Evolutionary conservation across 2,329 filamentous ascomycete species (phyloP).

Genomic region (Aspergillus eucalypticola): DNA sequence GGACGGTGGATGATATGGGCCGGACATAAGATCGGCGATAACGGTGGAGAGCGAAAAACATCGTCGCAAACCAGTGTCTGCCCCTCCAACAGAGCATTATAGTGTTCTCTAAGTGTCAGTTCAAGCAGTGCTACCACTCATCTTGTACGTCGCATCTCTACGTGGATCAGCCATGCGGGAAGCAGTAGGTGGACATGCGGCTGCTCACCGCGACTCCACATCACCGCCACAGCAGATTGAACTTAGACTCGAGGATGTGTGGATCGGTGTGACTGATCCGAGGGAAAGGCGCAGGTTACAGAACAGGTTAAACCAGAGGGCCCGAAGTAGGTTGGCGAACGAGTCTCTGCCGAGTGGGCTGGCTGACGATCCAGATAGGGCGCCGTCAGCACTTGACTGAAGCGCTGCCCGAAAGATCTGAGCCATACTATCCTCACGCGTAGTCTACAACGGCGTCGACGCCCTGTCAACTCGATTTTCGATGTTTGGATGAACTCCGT

Average conservation of each 20-base stretch:
- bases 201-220: neutral
- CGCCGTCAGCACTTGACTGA: neutral
- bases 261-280: slow-evolving; percentile 15
- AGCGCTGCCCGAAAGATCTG: neutral
- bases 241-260: neutral
- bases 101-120: neutral
- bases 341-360: neutral
- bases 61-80: neutral
- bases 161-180: neutral
- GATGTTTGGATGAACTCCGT: neutral
- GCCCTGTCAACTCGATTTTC: neutral
- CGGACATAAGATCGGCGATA: neutral
- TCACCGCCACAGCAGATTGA: neutral
- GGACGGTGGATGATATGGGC: neutral
- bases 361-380: neutral
- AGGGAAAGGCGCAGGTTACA: slow-evolving; percentile 18
- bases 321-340: slow-evolving; percentile 15
- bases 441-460: neutral
- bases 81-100: neutral
- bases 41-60: neutral
- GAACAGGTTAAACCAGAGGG: slow-evolving; percentile 25
- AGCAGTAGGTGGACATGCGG: neutral
- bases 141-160: neutral
- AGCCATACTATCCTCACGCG: neutral
- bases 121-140: neutral